Evolutionary conservation across 148 eudicot species (phyloP).

Genomic region (Silene latifolia): DNA sequence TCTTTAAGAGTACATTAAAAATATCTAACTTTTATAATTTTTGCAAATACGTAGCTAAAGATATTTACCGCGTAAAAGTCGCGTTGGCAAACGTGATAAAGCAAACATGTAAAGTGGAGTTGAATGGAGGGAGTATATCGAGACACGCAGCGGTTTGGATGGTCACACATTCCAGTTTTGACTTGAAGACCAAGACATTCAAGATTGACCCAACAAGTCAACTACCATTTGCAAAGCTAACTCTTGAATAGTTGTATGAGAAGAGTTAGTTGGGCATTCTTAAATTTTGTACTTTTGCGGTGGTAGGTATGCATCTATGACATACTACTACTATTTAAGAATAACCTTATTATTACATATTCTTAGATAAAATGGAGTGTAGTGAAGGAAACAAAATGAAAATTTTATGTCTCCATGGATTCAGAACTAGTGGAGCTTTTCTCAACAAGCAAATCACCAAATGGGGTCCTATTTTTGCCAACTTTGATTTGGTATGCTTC

Average conservation of each 20-base stretch:
- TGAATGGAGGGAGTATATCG: too few species aligned
- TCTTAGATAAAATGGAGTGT: conserved; percentile 29
- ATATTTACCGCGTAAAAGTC: too few species aligned
- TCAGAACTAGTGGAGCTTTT: conserved; percentile 80
- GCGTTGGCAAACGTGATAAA: too few species aligned
- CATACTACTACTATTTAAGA: background rate
- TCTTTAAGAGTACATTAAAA: too few species aligned
- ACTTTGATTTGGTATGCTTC: conserved; percentile 55
- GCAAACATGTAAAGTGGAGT: too few species aligned
- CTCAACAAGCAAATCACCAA: conserved; percentile 68
- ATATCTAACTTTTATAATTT: too few species aligned
- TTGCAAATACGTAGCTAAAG: too few species aligned
- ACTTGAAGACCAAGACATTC: background rate
- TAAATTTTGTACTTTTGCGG: conserved; percentile 2
- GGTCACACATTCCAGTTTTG: background rate
- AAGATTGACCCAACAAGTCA: background rate
- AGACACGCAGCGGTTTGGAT: background rate
- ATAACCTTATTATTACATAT: background rate
- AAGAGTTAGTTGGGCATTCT: conserved; percentile 19
- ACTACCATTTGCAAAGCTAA: conserved; percentile 1
- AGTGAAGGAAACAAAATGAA: conserved; percentile 47
- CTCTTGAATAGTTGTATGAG: background rate
- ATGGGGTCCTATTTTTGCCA: conserved; percentile 74
- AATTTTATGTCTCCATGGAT: conserved; percentile 78
- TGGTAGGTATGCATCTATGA: conserved; percentile 14